Conservation (phyloP, 306 rosid genomes). For the Gastrolobium villosum region DNA sequence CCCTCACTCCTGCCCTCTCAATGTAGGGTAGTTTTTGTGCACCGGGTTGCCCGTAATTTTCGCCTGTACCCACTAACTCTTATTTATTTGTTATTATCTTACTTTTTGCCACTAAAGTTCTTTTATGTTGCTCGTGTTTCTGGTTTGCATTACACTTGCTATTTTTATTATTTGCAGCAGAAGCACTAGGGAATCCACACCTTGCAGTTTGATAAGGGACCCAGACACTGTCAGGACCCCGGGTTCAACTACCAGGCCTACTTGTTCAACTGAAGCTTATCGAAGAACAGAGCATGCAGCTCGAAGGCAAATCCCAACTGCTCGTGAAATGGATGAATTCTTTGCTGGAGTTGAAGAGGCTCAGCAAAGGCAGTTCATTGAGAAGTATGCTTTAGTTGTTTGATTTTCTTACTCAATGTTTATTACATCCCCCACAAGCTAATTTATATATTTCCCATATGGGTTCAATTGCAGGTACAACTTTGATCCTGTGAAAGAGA, state of each 20-base stretch:
- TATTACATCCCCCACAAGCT: slow-evolving; percentile 4
- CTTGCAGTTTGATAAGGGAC: slow-evolving; percentile 86
- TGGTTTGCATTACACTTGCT: slow-evolving; percentile 5
- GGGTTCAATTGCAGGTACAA: slow-evolving; percentile 82
- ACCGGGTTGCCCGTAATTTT: too few species aligned
- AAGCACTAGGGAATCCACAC: slow-evolving; percentile 94
- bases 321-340: slow-evolving; percentile 88
- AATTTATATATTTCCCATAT: slow-evolving; percentile 17
- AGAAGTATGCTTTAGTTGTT: slow-evolving; percentile 64
- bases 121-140: slow-evolving; percentile 3
- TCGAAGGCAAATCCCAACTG: slow-evolving; percentile 73
- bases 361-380: slow-evolving; percentile 77
- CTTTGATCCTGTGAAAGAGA: slow-evolving; percentile 86
- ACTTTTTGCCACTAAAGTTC: neutral
- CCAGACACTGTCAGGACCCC: slow-evolving; percentile 75
- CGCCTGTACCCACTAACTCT: too few species aligned
- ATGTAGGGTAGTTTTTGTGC: too few species aligned
- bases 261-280: slow-evolving; percentile 61
- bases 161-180: slow-evolving; percentile 57
- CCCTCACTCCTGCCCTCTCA: too few species aligned
- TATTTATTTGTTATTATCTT: neutral
- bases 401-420: neutral
- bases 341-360: slow-evolving; percentile 76
- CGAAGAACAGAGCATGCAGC: slow-evolving; percentile 60
- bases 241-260: slow-evolving; percentile 82